Conservation (phyloP, 169 alveolate species). For the Theileria sp. region DNA sequence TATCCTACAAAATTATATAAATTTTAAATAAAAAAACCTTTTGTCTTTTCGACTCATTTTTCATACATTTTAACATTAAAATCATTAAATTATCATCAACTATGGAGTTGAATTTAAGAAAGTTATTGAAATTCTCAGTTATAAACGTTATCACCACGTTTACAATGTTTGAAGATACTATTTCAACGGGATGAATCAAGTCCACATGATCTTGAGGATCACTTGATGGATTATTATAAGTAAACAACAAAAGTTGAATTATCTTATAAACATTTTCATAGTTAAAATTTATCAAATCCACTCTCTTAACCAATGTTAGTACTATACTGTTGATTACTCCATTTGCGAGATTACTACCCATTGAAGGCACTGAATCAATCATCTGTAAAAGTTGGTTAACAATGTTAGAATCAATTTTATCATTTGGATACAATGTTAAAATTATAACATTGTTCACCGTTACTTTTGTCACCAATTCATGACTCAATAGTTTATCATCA, state of each 20-base stretch:
- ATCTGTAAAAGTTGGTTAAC: conserved; percentile 25
- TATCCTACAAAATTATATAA: background rate
- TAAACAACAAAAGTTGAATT: background rate
- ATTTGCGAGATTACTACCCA: background rate
- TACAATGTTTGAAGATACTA: background rate
- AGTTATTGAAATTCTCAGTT: background rate
- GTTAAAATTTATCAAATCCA: background rate
- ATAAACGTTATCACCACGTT: no score
- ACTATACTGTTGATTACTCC: background rate
- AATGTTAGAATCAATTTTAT: conserved; percentile 35
- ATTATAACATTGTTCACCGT: conserved; percentile 10
- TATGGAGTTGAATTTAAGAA: background rate
- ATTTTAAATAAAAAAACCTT: background rate
- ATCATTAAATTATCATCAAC: background rate
- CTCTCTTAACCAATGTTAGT: background rate
- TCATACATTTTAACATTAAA: background rate
- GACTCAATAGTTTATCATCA: background rate
- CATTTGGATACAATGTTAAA: conserved; percentile 26
- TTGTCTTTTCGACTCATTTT: background rate
- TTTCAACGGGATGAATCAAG: background rate
- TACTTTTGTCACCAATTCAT: background rate
- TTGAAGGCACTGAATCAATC: conserved; percentile 2
- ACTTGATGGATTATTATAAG: background rate
- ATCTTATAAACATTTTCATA: background rate
- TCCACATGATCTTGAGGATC: background rate